Base-by-base conservation (phyloP, 2,329 filamentous ascomycete genomes). In the Diaporthe aspalathi region DNA sequence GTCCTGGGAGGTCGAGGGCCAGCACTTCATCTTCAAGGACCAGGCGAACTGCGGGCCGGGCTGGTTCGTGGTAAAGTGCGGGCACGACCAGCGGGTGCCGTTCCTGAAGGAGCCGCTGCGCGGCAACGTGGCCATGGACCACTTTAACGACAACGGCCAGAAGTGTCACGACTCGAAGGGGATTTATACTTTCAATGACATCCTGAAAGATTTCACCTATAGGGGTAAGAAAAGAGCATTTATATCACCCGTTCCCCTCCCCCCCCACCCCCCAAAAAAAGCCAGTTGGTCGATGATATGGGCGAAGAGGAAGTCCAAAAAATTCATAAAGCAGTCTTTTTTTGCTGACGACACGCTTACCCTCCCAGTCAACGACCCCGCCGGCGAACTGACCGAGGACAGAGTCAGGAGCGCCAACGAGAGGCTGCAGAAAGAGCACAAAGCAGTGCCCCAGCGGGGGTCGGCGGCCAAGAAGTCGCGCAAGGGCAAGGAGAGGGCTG, bases 401-500 rank as follows among this genome's bases (percentile, higher is more conserved):
- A 43, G 1, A 14, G 35, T 67, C 63, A 32, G n/a, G 2, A 17
- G 22, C 5, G 32, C 63, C 16, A 67, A 67, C 22, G 11, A 16
- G 3, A 53, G 20, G 22, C 49, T 67, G 8, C 47, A 67, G 3
- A 3, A 7, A 22, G 22, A 53, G 4, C 8, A 53, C 17, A 1
- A 1, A 2, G 22, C 22, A 35, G 35, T 12, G 35, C 6, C 35
- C 35, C 14, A 17, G 1, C 14, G 17, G 2, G 47, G 35, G 5
- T n/a, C 47, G 8, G 49, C 35, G 22, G 53, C 29, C 2, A 67
- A 43, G 63, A 14, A 5, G 32, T 35, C n/a, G 6, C 32, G 47
- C 6, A 67, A 67, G 47, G 63, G 63, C 29, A 67, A 67, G 35
- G 63, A 67, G 47, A 38, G 43, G 29, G 63, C 35, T 22, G 53